A percentile compares a stretch with the other conserved stretches of the same genome.
Conservation (phyloP, 2,329 filamentous ascomycete species). For the Scytalidium lignicola region DNA sequence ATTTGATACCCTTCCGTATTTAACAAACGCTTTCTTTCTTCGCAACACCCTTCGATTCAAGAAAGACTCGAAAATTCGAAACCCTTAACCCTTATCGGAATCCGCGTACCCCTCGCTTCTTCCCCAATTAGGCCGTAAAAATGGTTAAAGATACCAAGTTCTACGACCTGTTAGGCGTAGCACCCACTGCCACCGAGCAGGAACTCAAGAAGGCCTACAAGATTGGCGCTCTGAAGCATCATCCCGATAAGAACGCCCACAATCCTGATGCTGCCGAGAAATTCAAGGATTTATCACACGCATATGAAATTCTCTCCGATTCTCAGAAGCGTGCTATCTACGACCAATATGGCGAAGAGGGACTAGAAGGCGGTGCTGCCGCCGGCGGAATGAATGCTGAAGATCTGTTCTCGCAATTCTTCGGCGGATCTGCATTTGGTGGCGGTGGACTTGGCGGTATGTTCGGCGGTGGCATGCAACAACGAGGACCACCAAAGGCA, state of each 20-base stretch:
- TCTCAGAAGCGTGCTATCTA: constrained; percentile 87
- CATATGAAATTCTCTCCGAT: constrained; percentile 93
- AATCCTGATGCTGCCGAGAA: constrained; percentile 92
- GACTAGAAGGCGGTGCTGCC: constrained; percentile 80
- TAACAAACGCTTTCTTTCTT: neutral
- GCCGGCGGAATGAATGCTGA: constrained; percentile 88
- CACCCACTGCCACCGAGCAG: constrained; percentile 72
- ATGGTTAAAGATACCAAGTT: constrained; percentile 79
- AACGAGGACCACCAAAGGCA: constrained; percentile 78
- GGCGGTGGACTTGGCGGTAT: constrained; percentile 69
- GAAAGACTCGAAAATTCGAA: neutral
- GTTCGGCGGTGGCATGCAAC: constrained; percentile 71
- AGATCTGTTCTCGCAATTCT: constrained; percentile 96
- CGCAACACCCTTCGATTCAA: neutral
- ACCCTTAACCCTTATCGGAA: neutral
- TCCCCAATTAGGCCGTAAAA: constrained; percentile 29
- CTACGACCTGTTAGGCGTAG: constrained; percentile 75
- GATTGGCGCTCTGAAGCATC: constrained; percentile 74
- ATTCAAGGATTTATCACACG: constrained; percentile 96
- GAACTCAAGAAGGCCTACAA: constrained; percentile 92
- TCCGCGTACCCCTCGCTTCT: constrained; percentile 4
- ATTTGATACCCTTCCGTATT: neutral
- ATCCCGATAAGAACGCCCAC: constrained; percentile 93
- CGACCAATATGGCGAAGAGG: constrained; percentile 96
- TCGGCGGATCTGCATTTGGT: constrained; percentile 63